Evolutionary conservation across 2,329 filamentous ascomycete species (phyloP).

Genomic region (Diplocarpon rosae): DNA sequence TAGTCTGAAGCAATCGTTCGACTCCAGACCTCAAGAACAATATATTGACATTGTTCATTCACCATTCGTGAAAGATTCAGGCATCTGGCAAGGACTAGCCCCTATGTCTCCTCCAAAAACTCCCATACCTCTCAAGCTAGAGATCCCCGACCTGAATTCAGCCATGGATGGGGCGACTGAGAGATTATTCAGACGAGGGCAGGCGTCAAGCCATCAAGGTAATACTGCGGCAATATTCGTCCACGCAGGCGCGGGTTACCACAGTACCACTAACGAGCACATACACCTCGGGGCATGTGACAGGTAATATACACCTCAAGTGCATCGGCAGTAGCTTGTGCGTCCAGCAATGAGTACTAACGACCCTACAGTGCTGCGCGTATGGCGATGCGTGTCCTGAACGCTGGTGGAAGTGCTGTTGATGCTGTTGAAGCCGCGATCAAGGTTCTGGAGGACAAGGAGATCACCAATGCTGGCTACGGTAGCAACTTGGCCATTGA

Average conservation of each 20-base stretch:
- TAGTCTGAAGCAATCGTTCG: slow-evolving; percentile 11
- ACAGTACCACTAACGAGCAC: slow-evolving; percentile 76
- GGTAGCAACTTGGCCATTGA: slow-evolving; percentile 91
- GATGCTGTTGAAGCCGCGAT: slow-evolving; percentile 88
- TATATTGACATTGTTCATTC: slow-evolving; percentile 9
- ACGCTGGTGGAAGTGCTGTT: slow-evolving; percentile 65
- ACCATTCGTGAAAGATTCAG: slow-evolving; percentile 8
- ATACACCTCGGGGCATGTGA: slow-evolving; percentile 79
- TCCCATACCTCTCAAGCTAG: not conserved
- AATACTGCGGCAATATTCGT: slow-evolving; percentile 72
- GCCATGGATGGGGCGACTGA: slow-evolving; percentile 24
- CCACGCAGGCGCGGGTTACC: slow-evolving; percentile 90
- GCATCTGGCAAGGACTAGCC: slow-evolving; percentile 6
- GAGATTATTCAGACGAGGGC: slow-evolving; percentile 14
- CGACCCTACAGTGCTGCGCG: slow-evolving; percentile 56
- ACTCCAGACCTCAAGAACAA: slow-evolving; percentile 7
- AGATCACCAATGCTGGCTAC: slow-evolving; percentile 94
- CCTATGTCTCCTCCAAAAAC: not conserved
- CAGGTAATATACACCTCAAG: slow-evolving; percentile 43
- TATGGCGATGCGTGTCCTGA: slow-evolving; percentile 71
- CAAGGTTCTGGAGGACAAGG: slow-evolving; percentile 77
- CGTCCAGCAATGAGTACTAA: not conserved
- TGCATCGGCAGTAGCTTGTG: not conserved
- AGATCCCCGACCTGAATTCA: not conserved
- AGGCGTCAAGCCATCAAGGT: slow-evolving; percentile 9